Evolutionary conservation across 2,329 filamentous ascomycete species (phyloP), one percentile per base, ranked within the genome.

Genomic region (Cryphonectria naterciae): DNA sequence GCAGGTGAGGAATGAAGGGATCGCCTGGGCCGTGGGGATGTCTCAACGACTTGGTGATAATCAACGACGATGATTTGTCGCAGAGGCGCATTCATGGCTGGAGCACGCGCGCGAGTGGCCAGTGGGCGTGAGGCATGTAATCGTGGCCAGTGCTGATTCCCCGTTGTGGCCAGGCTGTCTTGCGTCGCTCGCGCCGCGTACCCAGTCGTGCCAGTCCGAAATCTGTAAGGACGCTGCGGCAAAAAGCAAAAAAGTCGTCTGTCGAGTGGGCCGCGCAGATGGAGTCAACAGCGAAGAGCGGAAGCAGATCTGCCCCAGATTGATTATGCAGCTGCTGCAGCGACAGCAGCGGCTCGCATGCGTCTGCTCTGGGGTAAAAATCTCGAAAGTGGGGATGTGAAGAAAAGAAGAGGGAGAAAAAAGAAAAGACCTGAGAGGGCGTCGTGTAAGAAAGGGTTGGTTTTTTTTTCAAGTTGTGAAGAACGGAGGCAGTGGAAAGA

Each of bases 1-100:
- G 67, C 62, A 74, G 71, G 74, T 73, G 75, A 77, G 74, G 75
- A 74, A 76, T 74, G 73, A 70, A 43, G 41, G 43, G 41, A 41
- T 39, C 32, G 68, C 61, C 65, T 70, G 41, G 68, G 46, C 35
- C 70, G 49, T 65, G 61, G 64, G 58, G 39, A n/a, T 63, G 71
- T 72, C 63, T 72, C 71, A 72, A 58, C 71, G 41, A 41, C 58
- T 62, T 68, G 52, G 68, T 25, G 54, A 39, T 28, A 32, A 58
- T 62, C 56, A 56, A 65, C 60, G 58, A 37, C 60, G 58, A 37
- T 72, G 58, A 68, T 67, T 65, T 72, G 71, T 72, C 66, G 71
- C 69, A 66, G 56, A 41, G 66, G 69, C 64, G 66, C 66, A 64
- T 71, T 68, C 71, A 72, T 72, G 71, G 66, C 68, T 68, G 60